These are phyloP conservation scores for Barnettozyma hawaiiensis DNA, from an alignment of 1,139 yeast species.

Conservation along the genomic window DNA sequence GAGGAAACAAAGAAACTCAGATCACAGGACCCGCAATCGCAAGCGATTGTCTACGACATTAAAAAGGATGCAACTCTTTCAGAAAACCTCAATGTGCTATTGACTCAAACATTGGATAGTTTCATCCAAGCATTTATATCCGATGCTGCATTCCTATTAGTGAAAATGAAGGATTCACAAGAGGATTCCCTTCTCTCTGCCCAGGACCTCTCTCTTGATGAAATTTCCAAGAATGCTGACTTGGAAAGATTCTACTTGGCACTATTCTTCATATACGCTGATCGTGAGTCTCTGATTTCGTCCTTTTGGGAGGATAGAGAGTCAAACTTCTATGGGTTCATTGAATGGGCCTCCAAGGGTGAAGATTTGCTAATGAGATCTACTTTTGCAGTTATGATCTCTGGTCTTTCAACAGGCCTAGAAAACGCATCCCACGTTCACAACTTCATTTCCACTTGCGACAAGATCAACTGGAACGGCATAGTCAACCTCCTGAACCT, in stretches of 20 bases:
- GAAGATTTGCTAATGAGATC: conserved; percentile 82
- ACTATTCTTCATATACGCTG: conserved; percentile 61
- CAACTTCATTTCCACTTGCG: conserved; percentile 32
- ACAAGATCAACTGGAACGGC: conserved; percentile 52
- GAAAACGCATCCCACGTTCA: conserved; percentile 46
- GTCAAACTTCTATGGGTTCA: conserved; percentile 63
- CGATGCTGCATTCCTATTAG: conserved; percentile 72
- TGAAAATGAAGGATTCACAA: conserved; percentile 77
- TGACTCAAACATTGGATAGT: conserved; percentile 30
- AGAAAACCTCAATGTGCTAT: conserved; percentile 18
- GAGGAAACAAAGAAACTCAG: conserved; percentile 57
- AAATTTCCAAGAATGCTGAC: conserved; percentile 68
- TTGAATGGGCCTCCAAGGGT: conserved; percentile 83
- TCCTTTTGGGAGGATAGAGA: conserved; percentile 72
- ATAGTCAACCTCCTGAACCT: conserved; percentile 53
- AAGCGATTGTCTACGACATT: conserved; percentile 19
- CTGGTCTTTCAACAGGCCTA: conserved; percentile 65
- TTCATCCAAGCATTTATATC: conserved; percentile 60
- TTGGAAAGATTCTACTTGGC: conserved; percentile 82
- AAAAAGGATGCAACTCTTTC: conserved; percentile 19
- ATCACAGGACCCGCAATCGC: conserved; percentile 35
- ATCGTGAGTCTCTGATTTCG: conserved; percentile 52
- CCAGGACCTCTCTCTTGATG: conserved; percentile 40
- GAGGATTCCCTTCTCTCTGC: conserved; percentile 71
- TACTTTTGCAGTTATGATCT: conserved; percentile 71